phyloP scores from a whole-genome alignment of 2,329 filamentous ascomycete species.

The Dothistroma pini region DNA sequence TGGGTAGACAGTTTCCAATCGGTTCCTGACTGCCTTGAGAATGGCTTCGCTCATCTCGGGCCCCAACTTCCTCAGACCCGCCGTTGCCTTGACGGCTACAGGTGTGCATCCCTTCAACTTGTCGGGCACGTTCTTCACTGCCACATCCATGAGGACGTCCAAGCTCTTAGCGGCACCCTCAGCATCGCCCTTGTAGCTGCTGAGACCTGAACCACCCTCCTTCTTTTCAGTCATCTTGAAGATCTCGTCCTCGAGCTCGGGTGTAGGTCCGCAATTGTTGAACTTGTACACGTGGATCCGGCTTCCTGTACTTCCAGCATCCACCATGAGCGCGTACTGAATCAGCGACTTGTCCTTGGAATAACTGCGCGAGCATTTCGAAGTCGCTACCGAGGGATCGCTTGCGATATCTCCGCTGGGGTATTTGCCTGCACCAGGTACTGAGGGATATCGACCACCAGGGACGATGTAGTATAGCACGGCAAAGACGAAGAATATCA shows the following conservation, averaged over 20 bases:
- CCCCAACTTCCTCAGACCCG: slow-evolving; percentile 84
- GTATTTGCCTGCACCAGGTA: slow-evolving; percentile 24
- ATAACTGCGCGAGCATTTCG: slow-evolving; percentile 76
- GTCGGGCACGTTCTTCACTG: slow-evolving; percentile 79
- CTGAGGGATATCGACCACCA: slow-evolving; percentile 11
- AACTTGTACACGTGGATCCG: slow-evolving; percentile 99
- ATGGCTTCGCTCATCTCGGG: slow-evolving; percentile 77
- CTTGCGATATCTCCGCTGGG: slow-evolving; percentile 42
- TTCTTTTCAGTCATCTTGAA: slow-evolving; percentile 92
- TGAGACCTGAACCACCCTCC: slow-evolving; percentile 73
- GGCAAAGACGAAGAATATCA: slow-evolving; percentile 56
- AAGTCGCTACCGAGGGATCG: slow-evolving; percentile 61
- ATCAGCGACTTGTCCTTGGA: slow-evolving; percentile 88
- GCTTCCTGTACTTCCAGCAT: slow-evolving; percentile 95
- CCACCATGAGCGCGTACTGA: slow-evolving; percentile 98
- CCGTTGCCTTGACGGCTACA: slow-evolving; percentile 96
- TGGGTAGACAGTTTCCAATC: slow-evolving; percentile 84
- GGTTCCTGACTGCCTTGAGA: slow-evolving; percentile 74
- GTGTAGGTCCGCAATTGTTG: slow-evolving; percentile 96
- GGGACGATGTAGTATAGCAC: slow-evolving; percentile 55
- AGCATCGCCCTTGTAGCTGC: slow-evolving; percentile 81
- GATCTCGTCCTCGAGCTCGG: slow-evolving; percentile 85
- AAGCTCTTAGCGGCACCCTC: slow-evolving; percentile 85
- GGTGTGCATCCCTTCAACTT: slow-evolving; percentile 89
- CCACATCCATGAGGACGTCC: slow-evolving; percentile 81